Evolutionary conservation across 768 basidiomycete species (phyloP).

Genomic region (Termitomyces titanicus): DNA sequence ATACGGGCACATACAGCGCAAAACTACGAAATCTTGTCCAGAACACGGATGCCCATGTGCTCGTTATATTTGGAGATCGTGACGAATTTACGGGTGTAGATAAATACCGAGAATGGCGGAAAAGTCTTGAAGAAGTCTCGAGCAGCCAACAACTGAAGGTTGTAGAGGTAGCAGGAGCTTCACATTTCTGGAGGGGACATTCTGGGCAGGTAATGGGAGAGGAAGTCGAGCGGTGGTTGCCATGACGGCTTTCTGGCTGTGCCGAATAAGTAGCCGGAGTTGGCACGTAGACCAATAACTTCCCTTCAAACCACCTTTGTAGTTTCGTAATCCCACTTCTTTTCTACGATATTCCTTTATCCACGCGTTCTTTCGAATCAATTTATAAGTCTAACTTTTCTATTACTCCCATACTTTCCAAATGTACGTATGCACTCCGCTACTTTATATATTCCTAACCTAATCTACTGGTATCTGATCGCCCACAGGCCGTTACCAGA

Average conservation of each 20-base stretch:
- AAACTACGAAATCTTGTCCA: constrained; percentile 48
- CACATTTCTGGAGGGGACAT: constrained; percentile 65
- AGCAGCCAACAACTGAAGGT: constrained; percentile 22
- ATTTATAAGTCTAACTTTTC: constrained; percentile 7
- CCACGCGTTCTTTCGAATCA: not conserved
- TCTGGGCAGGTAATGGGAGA: constrained; percentile 24
- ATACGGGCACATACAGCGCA: constrained; percentile 46
- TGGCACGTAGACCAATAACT: constrained; percentile 6
- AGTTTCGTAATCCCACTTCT: constrained; percentile 10
- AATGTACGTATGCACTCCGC: constrained; percentile 29
- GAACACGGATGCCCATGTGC: constrained; percentile 44
- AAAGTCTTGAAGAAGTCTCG: constrained; percentile 29
- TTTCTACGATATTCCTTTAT: constrained; percentile 6
- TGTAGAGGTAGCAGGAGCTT: constrained; percentile 42
- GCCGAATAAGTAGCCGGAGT: constrained; percentile 3
- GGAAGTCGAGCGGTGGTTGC: constrained; percentile 32
- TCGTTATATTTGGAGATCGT: constrained; percentile 62
- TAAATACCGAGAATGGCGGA: constrained; percentile 55
- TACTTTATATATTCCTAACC: not conserved
- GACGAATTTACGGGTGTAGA: constrained; percentile 67
- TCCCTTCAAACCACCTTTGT: constrained; percentile 11
- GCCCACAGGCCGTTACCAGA: constrained; percentile 77
- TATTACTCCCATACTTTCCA: constrained; percentile 13
- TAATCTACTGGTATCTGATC: constrained; percentile 9
- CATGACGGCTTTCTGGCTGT: constrained; percentile 21